Evolutionary conservation across 805 yeast species (phyloP).

Genomic region (Diddensiella santjacobensis): DNA sequence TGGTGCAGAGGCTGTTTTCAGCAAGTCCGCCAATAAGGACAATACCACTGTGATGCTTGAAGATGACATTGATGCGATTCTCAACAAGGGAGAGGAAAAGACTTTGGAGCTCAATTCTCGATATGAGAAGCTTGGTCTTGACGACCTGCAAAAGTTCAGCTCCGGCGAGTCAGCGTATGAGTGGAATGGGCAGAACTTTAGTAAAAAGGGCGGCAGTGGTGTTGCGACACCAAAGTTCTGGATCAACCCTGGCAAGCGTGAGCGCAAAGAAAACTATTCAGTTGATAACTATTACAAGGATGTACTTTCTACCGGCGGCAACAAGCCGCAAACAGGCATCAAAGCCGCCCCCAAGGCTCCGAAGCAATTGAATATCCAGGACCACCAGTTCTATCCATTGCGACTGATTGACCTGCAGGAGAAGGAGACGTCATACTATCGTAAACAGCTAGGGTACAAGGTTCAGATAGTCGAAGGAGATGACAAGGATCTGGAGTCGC

Average conservation of each 20-base stretch:
- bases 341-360: conserved; percentile 73
- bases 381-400: conserved; percentile 88
- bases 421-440: conserved; percentile 72
- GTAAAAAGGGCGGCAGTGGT: conserved; percentile 40
- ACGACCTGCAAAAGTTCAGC: conserved; percentile 88
- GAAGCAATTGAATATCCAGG: conserved; percentile 73
- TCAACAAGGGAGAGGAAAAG: conserved; percentile 75
- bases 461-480: conserved; percentile 57
- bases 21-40: conserved; percentile 37
- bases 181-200: conserved; percentile 91
- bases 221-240: conserved; percentile 48
- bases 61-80: conserved; percentile 79
- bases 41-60: conserved; percentile 32
- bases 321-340: conserved; percentile 6
- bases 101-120: conserved; percentile 76
- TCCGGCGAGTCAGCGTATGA: conserved; percentile 82
- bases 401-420: conserved; percentile 72
- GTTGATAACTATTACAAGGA: conserved; percentile 85
- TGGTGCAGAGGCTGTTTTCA: conserved; percentile 89
- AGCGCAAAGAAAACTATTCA: conserved; percentile 59
- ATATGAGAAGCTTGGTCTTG: conserved; percentile 82
- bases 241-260: conserved; percentile 76
- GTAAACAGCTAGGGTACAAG: conserved; percentile 60
- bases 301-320: conserved; percentile 43
- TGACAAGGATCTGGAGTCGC: conserved; percentile 39